These are phyloP conservation scores for Xanthoconium purpureum DNA, from an alignment of 768 basidiomycete species.

Conservation along the genomic window DNA sequence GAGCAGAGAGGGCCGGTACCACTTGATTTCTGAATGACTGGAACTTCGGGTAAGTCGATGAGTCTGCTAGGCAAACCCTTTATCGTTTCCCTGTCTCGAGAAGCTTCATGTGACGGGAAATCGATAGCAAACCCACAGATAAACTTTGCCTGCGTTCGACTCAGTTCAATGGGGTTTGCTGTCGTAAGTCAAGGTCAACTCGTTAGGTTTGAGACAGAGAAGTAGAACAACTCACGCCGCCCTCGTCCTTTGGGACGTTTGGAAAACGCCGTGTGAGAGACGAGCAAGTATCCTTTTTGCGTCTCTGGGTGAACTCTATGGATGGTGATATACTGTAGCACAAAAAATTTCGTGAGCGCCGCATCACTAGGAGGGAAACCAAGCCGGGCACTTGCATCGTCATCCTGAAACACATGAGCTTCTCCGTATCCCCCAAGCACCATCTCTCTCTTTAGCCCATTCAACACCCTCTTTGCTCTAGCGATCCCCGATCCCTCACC, in stretches of 20 bases:
- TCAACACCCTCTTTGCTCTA: constrained; percentile 67
- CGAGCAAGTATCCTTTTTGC: constrained; percentile 88
- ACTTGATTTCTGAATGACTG: constrained; percentile 61
- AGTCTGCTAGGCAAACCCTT: constrained; percentile 73
- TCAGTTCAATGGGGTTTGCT: constrained; percentile 86
- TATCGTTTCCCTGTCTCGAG: constrained; percentile 50
- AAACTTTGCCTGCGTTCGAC: constrained; percentile 74
- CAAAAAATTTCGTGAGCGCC: constrained; percentile 2
- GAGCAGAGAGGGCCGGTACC: constrained; percentile 69
- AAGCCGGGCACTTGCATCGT: constrained; percentile 60
- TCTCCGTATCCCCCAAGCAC: constrained; percentile 81
- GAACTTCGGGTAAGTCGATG: constrained; percentile 56
- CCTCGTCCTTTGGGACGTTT: constrained; percentile 81
- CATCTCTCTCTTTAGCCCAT: constrained; percentile 90
- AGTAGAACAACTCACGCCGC: constrained; percentile 49
- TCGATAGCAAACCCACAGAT: constrained; percentile 76
- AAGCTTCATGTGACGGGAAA: constrained; percentile 57
- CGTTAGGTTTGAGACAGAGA: neutral
- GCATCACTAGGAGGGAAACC: neutral
- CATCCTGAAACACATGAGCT: constrained; percentile 96
- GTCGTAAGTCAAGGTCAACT: neutral
- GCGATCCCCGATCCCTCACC: constrained; percentile 56
- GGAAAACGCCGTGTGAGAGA: constrained; percentile 91
- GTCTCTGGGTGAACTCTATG: constrained; percentile 89
- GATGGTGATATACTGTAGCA: constrained; percentile 79